Evolutionary conservation across 768 basidiomycete species (phyloP).

Genomic region (Lanmaoa rubissima): DNA sequence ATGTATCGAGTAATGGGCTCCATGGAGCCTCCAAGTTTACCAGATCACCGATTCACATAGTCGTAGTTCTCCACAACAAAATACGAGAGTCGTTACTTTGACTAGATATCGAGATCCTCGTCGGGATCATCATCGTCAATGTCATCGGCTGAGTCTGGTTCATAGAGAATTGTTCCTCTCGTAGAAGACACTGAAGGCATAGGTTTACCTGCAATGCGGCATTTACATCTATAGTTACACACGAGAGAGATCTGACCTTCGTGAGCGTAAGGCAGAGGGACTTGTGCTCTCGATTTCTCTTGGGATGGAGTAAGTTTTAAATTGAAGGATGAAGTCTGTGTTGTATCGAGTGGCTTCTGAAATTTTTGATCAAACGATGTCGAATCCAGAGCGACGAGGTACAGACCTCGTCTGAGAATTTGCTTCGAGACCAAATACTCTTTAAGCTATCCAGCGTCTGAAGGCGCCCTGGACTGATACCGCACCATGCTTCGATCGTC

Average conservation of each 20-base stretch:
- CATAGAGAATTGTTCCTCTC: slow-evolving; percentile 69
- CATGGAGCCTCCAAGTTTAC: neutral
- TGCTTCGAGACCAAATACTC: slow-evolving; percentile 42
- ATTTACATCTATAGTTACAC: neutral
- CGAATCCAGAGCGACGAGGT: neutral
- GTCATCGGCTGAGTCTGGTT: slow-evolving; percentile 92
- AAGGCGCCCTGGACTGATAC: slow-evolving; percentile 43
- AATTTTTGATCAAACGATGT: slow-evolving; percentile 1
- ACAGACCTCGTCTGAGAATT: slow-evolving; percentile 33
- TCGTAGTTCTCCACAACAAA: neutral
- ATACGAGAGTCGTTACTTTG: neutral
- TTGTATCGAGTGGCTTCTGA: slow-evolving; percentile 54
- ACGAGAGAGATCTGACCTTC: slow-evolving; percentile 51
- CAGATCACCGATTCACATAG: neutral
- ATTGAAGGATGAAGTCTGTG: slow-evolving; percentile 81
- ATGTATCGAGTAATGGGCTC: neutral
- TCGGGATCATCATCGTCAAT: slow-evolving; percentile 96
- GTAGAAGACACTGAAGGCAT: slow-evolving; percentile 9
- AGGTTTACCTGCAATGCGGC: slow-evolving; percentile 34
- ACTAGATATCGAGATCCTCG: slow-evolving; percentile 83
- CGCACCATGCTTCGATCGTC: slow-evolving; percentile 62
- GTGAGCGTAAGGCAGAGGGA: slow-evolving; percentile 89
- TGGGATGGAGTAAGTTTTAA: slow-evolving; percentile 81
- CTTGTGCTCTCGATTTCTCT: slow-evolving; percentile 71
- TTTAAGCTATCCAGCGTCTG: slow-evolving; percentile 52